Evolutionary conservation across 2,329 filamentous ascomycete species (phyloP).

Genomic region (Pseudogymnoascus pannorum): DNA sequence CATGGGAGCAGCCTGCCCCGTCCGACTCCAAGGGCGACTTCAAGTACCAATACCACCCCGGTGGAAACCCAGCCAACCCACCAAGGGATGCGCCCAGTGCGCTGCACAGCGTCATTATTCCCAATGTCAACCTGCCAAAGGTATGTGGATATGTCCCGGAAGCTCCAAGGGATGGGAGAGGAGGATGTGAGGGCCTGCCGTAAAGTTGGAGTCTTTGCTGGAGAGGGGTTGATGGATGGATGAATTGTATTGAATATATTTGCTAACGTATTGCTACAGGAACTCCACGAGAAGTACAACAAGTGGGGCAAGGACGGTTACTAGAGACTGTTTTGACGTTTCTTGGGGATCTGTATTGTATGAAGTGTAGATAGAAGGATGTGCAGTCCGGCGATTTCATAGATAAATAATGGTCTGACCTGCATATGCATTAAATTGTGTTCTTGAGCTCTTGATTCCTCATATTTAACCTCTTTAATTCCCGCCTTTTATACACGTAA

Average conservation of each 20-base stretch:
- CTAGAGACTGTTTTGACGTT: slow-evolving; percentile 17
- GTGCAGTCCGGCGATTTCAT: slow-evolving; percentile 4
- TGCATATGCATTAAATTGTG: not conserved
- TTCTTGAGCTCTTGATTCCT: not conserved
- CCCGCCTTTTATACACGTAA: slow-evolving; percentile 6
- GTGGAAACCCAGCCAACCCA: slow-evolving; percentile 66
- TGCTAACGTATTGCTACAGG: slow-evolving; percentile 39
- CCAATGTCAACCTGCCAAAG: slow-evolving; percentile 87
- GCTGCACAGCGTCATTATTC: slow-evolving; percentile 88
- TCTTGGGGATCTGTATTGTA: slow-evolving; percentile 4
- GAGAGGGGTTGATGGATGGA: not conserved
- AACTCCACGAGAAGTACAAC: slow-evolving; percentile 96
- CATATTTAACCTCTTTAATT: not conserved
- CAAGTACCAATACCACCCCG: slow-evolving; percentile 57
- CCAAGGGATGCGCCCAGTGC: slow-evolving; percentile 91
- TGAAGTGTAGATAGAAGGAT: slow-evolving; percentile 3
- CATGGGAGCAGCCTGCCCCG: slow-evolving; percentile 68
- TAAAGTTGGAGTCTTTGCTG: not conserved
- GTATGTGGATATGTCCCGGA: slow-evolving; percentile 39
- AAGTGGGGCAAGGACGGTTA: slow-evolving; percentile 98
- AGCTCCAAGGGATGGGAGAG: not conserved
- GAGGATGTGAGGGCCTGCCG: not conserved
- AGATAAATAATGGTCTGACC: slow-evolving; percentile 7
- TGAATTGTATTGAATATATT: not conserved
- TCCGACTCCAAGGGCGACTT: slow-evolving; percentile 53